Percentiles rank a stretch among this genome's conserved stretches.
Conservation (phyloP, 129 eudicot species). For the Smallanthus sonchifolius region DNA sequence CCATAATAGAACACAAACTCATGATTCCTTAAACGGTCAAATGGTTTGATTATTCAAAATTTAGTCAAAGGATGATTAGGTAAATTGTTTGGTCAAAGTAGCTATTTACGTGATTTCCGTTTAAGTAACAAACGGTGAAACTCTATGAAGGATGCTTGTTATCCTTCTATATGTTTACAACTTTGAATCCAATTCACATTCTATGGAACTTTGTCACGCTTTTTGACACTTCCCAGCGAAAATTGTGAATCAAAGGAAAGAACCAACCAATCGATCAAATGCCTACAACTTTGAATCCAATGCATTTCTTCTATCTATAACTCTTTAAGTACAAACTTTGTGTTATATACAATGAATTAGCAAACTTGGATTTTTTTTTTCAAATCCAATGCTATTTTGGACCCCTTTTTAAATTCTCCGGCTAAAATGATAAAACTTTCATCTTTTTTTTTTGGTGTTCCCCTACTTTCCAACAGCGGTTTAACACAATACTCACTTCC, state of each 20-base stretch:
- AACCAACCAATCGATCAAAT: background rate
- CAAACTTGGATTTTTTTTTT: background rate
- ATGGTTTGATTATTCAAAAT: background rate
- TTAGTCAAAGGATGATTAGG: background rate
- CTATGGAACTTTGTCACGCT: no score
- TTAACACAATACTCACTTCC: no score
- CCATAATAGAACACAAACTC: no score
- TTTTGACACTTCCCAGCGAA: no score
- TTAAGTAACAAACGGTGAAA: slow-evolving; percentile 11
- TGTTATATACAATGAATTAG: background rate
- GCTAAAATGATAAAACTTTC: no score
- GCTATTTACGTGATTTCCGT: background rate
- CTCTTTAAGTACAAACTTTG: background rate
- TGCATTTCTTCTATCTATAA: no score
- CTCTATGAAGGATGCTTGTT: background rate
- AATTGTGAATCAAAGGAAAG: no score
- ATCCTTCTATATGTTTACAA: background rate
- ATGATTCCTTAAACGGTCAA: background rate
- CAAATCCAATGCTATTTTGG: no score
- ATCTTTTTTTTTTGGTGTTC: no score
- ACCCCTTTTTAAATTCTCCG: no score
- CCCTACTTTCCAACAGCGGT: no score
- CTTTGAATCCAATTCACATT: background rate
- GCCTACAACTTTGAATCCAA: slow-evolving; percentile 4
- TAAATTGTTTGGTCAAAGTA: background rate